Conservation (phyloP, 1,284 basidiomycete genomes). For the Mycena citricolor region DNA sequence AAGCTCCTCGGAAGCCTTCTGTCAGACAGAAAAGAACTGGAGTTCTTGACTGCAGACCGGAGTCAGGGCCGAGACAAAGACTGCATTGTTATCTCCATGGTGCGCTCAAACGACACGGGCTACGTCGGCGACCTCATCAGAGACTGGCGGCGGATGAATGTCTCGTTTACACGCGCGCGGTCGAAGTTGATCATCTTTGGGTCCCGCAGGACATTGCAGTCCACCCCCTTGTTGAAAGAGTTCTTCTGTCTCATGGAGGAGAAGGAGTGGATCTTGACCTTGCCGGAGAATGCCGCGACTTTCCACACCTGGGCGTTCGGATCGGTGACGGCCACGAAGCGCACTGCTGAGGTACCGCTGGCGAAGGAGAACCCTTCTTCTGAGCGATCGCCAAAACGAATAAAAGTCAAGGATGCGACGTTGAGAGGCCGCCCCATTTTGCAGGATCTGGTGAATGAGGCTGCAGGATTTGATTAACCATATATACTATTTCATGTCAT, state of each 20-base stretch:
- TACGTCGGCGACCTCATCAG: slow-evolving; percentile 90
- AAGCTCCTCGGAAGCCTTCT: slow-evolving; percentile 74
- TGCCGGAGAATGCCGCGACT: slow-evolving; percentile 55
- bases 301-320: slow-evolving; percentile 39
- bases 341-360: slow-evolving; percentile 19
- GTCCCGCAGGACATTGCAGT: slow-evolving; percentile 69
- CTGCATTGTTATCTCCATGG: slow-evolving; percentile 91
- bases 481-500: background rate
- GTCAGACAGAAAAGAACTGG: slow-evolving; percentile 56
- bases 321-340: slow-evolving; percentile 16
- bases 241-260: slow-evolving; percentile 77
- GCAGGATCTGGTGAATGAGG: slow-evolving; percentile 54
- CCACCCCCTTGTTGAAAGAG: slow-evolving; percentile 60
- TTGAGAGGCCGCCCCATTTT: slow-evolving; percentile 56
- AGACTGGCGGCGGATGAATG: slow-evolving; percentile 95
- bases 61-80: slow-evolving; percentile 97
- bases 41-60: slow-evolving; percentile 92
- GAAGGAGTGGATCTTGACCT: slow-evolving; percentile 65
- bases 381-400: slow-evolving; percentile 36
- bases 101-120: slow-evolving; percentile 78
- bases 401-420: slow-evolving; percentile 34
- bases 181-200: slow-evolving; percentile 91
- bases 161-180: slow-evolving; percentile 92
- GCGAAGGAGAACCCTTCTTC: slow-evolving; percentile 21
- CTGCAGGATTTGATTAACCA: slow-evolving; percentile 1